Percentiles rank a stretch among this genome's conserved stretches.
These are phyloP conservation scores for Psilocybe azurescens DNA, from an alignment of 768 basidiomycete species.

Conservation along the genomic window DNA sequence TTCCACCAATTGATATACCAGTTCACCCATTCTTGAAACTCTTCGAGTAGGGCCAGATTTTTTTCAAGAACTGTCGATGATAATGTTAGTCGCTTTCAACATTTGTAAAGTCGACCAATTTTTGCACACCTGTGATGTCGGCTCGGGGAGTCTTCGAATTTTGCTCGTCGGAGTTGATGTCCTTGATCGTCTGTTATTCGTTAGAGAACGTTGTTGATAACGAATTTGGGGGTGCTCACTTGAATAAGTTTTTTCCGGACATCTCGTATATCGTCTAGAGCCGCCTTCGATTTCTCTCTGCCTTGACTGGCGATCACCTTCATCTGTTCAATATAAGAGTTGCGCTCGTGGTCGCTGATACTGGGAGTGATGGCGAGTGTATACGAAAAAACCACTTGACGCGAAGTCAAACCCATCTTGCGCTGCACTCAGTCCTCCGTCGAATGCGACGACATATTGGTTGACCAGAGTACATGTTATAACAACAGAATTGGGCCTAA, in stretches of 20 bases:
- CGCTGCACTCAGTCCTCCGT: not conserved
- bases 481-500: not conserved
- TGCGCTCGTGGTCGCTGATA: not conserved
- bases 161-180: not conserved
- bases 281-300: not conserved
- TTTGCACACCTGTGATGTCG: not conserved
- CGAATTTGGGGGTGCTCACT: not conserved
- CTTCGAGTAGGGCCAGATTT: not conserved
- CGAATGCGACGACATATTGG: not conserved
- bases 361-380: not conserved
- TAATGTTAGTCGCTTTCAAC: not conserved
- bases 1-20: not conserved
- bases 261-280: not conserved
- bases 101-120: not conserved
- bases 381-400: not conserved
- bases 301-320: not conserved
- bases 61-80: not conserved
- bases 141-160: not conserved
- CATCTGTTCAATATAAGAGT: not conserved
- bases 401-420: constrained; percentile 1
- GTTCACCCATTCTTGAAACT: not conserved
- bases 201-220: not conserved
- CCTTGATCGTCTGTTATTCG: not conserved
- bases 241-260: not conserved
- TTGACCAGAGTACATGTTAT: not conserved